A percentile compares a stretch with the other conserved stretches of the same genome.
Evolutionary conservation across 2,329 filamentous ascomycete genomes (phyloP).

Genomic region (Fusarium floridanum): DNA sequence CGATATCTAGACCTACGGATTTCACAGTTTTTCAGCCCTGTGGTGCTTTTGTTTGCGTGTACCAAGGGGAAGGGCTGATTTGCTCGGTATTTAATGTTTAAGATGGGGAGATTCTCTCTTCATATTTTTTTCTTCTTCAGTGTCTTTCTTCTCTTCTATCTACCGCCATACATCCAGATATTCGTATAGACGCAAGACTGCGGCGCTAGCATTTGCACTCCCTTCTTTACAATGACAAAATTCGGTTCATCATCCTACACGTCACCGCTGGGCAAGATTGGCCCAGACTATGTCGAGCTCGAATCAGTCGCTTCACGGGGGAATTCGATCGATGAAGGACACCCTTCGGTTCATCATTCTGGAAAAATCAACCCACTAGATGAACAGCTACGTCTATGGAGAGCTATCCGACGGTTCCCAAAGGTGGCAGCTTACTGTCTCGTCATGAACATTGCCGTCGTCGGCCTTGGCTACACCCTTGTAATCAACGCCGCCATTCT

Average conservation of each 20-base stretch:
- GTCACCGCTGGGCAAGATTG: neutral
- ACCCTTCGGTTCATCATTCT: no score
- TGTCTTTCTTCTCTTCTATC: neutral
- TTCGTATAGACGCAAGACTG: neutral
- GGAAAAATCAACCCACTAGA: neutral
- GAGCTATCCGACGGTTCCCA: neutral
- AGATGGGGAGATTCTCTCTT: neutral
- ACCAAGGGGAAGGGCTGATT: neutral
- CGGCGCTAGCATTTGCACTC: neutral
- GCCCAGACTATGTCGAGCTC: neutral
- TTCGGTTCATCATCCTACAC: neutral
- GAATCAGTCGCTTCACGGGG: neutral
- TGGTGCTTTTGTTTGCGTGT: neutral
- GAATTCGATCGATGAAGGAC: neutral
- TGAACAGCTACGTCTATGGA: neutral
- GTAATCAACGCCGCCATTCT: neutral
- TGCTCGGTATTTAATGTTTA: neutral
- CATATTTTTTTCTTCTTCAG: neutral
- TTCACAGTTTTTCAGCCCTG: neutral
- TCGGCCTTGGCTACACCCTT: neutral
- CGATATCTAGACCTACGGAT: constrained; percentile 3
- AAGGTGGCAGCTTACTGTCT: neutral
- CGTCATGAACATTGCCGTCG: neutral
- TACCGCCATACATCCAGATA: neutral
- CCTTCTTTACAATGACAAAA: neutral